A percentile compares a stretch with the other conserved stretches of the same genome.
These are phyloP conservation scores for Casuarina cunninghamiana DNA, from an alignment of 306 rosid genomes.

Conservation along the genomic window DNA sequence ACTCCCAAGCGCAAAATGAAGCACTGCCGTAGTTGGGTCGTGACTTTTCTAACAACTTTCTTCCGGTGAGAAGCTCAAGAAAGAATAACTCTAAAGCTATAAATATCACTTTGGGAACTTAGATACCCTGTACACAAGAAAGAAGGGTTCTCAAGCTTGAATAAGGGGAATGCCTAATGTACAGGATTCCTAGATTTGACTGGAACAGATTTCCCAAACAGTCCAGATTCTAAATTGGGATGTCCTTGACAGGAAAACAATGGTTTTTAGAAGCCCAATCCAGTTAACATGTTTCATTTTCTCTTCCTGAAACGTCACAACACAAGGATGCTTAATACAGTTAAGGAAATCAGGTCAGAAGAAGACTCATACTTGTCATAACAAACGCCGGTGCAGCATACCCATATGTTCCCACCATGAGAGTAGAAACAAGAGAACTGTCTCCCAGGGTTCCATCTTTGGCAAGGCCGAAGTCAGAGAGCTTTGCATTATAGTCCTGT, in stretches of 20 bases:
- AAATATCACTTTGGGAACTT: slow-evolving; percentile 90
- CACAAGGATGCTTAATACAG: background rate
- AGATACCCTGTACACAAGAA: slow-evolving; percentile 67
- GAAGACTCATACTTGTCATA: slow-evolving; percentile 58
- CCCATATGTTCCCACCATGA: slow-evolving; percentile 96
- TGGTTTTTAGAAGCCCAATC: background rate
- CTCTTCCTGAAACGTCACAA: background rate
- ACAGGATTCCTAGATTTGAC: too few relatives aligned
- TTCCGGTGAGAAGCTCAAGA: slow-evolving; percentile 80
- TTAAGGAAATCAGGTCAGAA: background rate
- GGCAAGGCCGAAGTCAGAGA: slow-evolving; percentile 96
- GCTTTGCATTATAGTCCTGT: slow-evolving; percentile 96
- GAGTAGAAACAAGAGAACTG: slow-evolving; percentile 92
- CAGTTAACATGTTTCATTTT: background rate
- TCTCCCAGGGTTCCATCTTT: slow-evolving; percentile 99
- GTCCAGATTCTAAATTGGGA: background rate
- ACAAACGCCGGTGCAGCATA: slow-evolving; percentile 98
- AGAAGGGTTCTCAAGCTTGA: too few relatives aligned
- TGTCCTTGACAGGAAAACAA: background rate
- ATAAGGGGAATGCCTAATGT: too few relatives aligned
- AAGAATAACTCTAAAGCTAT: slow-evolving; percentile 91
- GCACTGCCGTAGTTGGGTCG: too few relatives aligned
- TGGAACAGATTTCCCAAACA: too few relatives aligned
- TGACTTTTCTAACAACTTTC: too few relatives aligned
- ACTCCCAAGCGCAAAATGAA: too few relatives aligned